Conservation (phyloP, 2,329 filamentous ascomycete genomes). For the Talaromyces piceae region DNA sequence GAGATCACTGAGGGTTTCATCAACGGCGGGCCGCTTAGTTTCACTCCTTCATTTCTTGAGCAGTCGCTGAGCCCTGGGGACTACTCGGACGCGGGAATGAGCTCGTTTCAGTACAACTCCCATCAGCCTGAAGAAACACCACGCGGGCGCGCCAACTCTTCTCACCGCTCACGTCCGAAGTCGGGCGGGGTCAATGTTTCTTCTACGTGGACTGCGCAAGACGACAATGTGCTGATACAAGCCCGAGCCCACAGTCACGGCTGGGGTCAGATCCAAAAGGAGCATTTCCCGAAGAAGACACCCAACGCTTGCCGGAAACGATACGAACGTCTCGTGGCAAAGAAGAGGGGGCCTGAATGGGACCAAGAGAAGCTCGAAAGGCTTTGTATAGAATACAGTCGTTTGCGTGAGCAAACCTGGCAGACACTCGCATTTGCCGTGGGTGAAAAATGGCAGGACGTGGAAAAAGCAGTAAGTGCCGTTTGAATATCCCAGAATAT, state of each 20-base stretch:
- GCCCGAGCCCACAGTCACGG: slow-evolving; percentile 70
- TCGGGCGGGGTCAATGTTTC: slow-evolving; percentile 11
- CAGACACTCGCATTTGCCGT: slow-evolving; percentile 58
- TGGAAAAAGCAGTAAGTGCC: slow-evolving; percentile 79
- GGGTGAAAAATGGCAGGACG: slow-evolving; percentile 53
- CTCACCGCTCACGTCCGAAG: slow-evolving; percentile 2
- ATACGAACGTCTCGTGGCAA: slow-evolving; percentile 76
- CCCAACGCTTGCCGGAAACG: slow-evolving; percentile 83
- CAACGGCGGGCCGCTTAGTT: slow-evolving; percentile 9
- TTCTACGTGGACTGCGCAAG: slow-evolving; percentile 63
- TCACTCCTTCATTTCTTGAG: slow-evolving; percentile 2
- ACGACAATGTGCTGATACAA: slow-evolving; percentile 65
- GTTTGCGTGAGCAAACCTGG: slow-evolving; percentile 76
- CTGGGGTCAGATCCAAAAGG: slow-evolving; percentile 72
- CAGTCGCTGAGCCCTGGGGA: neutral
- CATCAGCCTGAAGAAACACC: slow-evolving; percentile 1
- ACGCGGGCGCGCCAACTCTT: neutral
- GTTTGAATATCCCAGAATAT: no score
- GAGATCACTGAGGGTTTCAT: slow-evolving; percentile 11
- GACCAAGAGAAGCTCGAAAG: slow-evolving; percentile 66
- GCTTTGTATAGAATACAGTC: slow-evolving; percentile 71
- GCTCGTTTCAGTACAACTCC: neutral
- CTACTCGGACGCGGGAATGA: slow-evolving; percentile 6
- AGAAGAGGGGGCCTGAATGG: slow-evolving; percentile 65
- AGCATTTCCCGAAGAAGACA: slow-evolving; percentile 68